Percentiles rank a stretch among this genome's conserved stretches.
Conservation (phyloP, 441 rosid species). For the Dalechampia spathulata region DNA sequence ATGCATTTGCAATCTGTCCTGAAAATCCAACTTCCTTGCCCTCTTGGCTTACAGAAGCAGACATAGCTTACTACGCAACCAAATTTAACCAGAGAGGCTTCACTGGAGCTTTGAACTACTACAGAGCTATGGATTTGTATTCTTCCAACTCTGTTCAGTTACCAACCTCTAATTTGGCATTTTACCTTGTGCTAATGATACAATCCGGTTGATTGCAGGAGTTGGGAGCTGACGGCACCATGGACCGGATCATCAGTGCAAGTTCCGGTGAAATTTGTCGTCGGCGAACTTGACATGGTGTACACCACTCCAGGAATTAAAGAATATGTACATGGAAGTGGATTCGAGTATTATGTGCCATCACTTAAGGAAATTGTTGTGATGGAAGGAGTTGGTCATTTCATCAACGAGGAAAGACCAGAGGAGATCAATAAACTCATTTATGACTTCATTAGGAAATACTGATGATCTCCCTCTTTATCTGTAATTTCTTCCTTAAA, state of each 20-base stretch:
- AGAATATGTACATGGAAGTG: conserved; percentile 41
- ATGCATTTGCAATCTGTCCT: conserved; percentile 22
- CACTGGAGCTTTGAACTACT: conserved; percentile 67
- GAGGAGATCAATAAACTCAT: conserved; percentile 46
- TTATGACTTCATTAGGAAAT: conserved; percentile 32
- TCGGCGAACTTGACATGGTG: conserved; percentile 50
- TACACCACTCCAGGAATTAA: conserved; percentile 51
- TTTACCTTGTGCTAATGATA: background rate
- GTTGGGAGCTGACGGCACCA: conserved; percentile 57
- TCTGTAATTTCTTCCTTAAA: background rate
- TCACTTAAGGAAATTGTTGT: conserved; percentile 43
- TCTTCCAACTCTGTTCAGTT: conserved; percentile 11
- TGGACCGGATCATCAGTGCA: conserved; percentile 44
- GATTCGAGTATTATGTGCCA: conserved; percentile 41
- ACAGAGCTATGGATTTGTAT: conserved; percentile 64
- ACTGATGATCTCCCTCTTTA: background rate
- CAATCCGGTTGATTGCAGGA: conserved; percentile 23
- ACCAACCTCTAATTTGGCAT: background rate
- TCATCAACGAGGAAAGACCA: conserved; percentile 53
- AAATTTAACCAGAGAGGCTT: conserved; percentile 44
- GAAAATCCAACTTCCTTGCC: conserved; percentile 27
- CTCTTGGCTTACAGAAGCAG: conserved; percentile 55
- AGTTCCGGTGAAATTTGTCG: conserved; percentile 51
- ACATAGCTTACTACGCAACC: conserved; percentile 33
- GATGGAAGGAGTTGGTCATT: conserved; percentile 54